Evolutionary conservation across 2,329 filamentous ascomycete species (phyloP).

Genomic region (Xylariaceae sp.): DNA sequence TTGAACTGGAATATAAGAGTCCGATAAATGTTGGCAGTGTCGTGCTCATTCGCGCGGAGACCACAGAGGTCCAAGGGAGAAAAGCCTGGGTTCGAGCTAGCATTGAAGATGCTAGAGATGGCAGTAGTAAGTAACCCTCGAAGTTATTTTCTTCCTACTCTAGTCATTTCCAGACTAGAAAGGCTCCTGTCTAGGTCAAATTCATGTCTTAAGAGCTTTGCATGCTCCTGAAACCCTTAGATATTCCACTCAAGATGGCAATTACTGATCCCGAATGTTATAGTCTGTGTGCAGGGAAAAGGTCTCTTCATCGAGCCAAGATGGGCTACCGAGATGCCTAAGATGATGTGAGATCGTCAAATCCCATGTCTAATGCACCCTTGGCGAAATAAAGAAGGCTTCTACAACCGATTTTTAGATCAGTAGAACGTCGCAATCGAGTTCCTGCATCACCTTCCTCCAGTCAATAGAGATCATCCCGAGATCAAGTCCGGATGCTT

Average conservation of each 20-base stretch:
- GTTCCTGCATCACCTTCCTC: conserved; percentile 1
- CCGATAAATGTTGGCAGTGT: neutral
- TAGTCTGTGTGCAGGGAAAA: neutral
- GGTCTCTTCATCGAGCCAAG: neutral
- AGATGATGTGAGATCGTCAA: neutral
- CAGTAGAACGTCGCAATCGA: neutral
- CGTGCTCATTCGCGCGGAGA: neutral
- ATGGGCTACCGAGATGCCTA: neutral
- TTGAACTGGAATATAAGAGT: conserved; percentile 4
- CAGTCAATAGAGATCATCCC: conserved; percentile 2
- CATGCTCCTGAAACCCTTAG: no score
- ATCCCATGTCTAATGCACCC: no score
- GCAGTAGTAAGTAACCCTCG: no score
- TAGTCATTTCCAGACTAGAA: no score
- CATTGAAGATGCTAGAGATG: neutral
- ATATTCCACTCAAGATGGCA: no score
- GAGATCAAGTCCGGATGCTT: neutral
- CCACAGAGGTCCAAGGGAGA: neutral
- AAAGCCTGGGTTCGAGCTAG: neutral
- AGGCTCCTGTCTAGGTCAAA: no score
- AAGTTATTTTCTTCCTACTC: no score
- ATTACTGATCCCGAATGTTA: no score
- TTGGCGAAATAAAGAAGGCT: no score
- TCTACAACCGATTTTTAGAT: neutral
- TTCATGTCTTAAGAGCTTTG: no score